Evolutionary conservation across 257 asterid species (phyloP).

Genomic region (Lantana camara): DNA sequence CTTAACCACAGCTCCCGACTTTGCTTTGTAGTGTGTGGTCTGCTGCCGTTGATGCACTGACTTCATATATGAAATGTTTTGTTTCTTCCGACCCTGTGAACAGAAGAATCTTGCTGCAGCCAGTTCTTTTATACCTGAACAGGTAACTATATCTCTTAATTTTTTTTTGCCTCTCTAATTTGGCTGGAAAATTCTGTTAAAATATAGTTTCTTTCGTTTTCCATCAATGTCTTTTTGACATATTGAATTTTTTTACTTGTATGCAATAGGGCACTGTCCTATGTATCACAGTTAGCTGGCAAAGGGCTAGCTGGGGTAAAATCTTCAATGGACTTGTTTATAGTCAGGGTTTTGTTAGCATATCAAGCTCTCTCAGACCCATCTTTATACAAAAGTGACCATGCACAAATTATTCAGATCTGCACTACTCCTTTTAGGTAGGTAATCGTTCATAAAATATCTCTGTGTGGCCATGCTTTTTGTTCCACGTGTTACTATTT

Average conservation of each 20-base stretch:
- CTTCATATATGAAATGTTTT: constrained; percentile 78
- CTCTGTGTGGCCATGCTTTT: constrained; percentile 11
- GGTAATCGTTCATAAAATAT: constrained; percentile 48
- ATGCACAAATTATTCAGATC: constrained; percentile 71
- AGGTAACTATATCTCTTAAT: constrained; percentile 46
- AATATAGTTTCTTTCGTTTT: constrained; percentile 22
- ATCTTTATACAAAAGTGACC: constrained; percentile 80
- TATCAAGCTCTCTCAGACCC: constrained; percentile 93
- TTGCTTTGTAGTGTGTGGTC: constrained; percentile 79
- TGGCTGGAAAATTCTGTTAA: constrained; percentile 2
- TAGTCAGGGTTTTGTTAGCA: constrained; percentile 66
- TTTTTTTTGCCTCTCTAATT: constrained; percentile 10
- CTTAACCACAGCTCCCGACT: constrained; percentile 25
- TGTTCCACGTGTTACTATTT: constrained; percentile 17
- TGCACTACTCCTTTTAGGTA: constrained; percentile 97
- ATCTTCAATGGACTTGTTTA: constrained; percentile 64
- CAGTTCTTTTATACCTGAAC: constrained; percentile 85
- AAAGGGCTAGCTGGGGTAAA: constrained; percentile 64
- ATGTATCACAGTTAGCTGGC: constrained; percentile 60
- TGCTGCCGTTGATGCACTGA: constrained; percentile 91
- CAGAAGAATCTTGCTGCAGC: constrained; percentile 84
- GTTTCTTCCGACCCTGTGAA: constrained; percentile 69
- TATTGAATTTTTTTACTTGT: constrained; percentile 26
- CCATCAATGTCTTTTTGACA: constrained; percentile 29
- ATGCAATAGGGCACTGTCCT: constrained; percentile 78